Base-by-base conservation (phyloP, 2,329 filamentous ascomycete species). In the Corinectria fuckeliana region DNA sequence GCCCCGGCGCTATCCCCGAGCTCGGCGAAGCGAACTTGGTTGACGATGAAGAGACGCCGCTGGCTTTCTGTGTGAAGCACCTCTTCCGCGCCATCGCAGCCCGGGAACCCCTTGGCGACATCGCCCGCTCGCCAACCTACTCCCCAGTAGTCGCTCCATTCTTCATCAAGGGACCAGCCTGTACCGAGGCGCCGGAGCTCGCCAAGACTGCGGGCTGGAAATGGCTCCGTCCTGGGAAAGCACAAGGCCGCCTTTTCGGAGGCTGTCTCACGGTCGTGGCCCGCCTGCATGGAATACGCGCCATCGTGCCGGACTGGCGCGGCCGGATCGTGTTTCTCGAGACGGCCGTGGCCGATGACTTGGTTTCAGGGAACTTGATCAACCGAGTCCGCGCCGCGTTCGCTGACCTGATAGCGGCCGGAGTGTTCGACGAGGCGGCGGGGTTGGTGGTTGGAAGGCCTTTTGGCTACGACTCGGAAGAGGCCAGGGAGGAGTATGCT, bases 211-310 rank as follows among this genome's bases (percentile, higher is more conserved):
- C 70, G 2, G 60, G 60, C 0, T 79, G 77, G 77, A 66, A 34
- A 10, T 80, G 78, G 78, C 54, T 80, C 13, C 70, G 77, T 3
- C 51, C 28, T 0, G 77, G 76, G 0, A 71, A 66, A 42, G 72
- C 71, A 0, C 60, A 80, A 7, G 84, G 82, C 2, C 78, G 76
- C 32, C 78, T 71, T 65, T 80, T 80, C 38, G 78, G 78, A 18
- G 78, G 69, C 1, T 80, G 77, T 32, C 67, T 80, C 14, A 76
- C 76, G 0, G 75, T 78, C n/a, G 72, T 78, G 42, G 74, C 71
- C 5, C 76, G 78, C 1, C 56, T 80, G 7, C 62, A 67, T 1
- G 78, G 74, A 1, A 66, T 80, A 10, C 68, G 58, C 1, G 61
- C 63, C 1, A 69, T 80, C 28, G 65, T 66, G 3, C 74, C 76